A percentile compares a stretch with the other conserved stretches of the same genome.
phyloP scores from a whole-genome alignment of 495 filamentous ascomycete species.

The Penicillium canescens region DNA sequence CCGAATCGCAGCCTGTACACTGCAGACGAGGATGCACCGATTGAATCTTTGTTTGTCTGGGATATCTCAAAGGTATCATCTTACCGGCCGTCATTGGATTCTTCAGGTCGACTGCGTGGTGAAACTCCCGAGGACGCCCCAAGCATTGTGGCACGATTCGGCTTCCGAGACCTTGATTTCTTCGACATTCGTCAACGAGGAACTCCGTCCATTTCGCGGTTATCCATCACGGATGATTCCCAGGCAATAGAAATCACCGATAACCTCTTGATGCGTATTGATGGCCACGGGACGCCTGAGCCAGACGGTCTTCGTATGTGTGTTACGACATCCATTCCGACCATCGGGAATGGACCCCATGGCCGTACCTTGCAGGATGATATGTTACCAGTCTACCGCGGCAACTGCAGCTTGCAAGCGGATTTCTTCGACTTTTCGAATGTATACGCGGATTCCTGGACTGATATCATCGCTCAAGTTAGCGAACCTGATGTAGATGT shows the following conservation, averaged over 20 bases:
- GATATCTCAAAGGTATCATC: constrained; percentile 58
- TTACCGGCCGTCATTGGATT: constrained; percentile 58
- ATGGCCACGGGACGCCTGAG: constrained; percentile 24
- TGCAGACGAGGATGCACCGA: constrained; percentile 56
- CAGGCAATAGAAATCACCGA: constrained; percentile 48
- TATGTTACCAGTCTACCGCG: constrained; percentile 41
- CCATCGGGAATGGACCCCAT: constrained; percentile 51
- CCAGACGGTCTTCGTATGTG: constrained; percentile 24
- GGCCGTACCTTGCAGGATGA: constrained; percentile 49
- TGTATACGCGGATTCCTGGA: constrained; percentile 23
- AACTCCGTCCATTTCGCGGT: constrained; percentile 50
- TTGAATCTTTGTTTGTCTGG: constrained; percentile 67
- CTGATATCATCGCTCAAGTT: constrained; percentile 53
- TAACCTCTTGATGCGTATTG: constrained; percentile 45
- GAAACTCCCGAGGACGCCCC: constrained; percentile 43
- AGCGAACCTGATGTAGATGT: constrained; percentile 54
- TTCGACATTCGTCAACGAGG: constrained; percentile 59
- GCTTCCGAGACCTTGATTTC: constrained; percentile 56
- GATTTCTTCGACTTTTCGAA: constrained; percentile 18
- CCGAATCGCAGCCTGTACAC: constrained; percentile 59
- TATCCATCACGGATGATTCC: constrained; percentile 53
- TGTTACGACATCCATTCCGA: constrained; percentile 56
- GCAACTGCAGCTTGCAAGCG: constrained; percentile 31
- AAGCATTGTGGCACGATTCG: constrained; percentile 54
- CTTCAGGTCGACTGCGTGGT: constrained; percentile 37